Evolutionary conservation across 2,329 filamentous ascomycete genomes (phyloP), one percentile per base, ranked within the genome.

Genomic region (Celoporthe dispersa): DNA sequence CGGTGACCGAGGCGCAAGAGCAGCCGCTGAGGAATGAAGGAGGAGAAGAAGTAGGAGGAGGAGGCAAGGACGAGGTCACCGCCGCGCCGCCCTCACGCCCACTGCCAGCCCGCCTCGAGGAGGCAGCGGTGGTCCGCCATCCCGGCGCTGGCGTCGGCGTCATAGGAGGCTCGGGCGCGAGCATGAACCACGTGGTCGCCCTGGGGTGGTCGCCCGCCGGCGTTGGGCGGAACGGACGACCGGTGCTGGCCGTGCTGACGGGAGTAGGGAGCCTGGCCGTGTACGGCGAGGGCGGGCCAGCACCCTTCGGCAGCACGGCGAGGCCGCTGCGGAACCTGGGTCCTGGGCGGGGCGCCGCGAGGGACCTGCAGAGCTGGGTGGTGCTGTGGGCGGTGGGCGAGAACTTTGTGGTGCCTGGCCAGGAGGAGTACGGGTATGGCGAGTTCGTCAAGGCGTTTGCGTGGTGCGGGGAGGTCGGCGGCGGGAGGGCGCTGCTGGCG

Each of bases 151-250:
- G 86, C 0, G 76, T 74, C 5, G 83, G 83, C 2, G 73, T 80
- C 1, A 81, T 87, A 51, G 84, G 84, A 0, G 82, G 82, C 22
- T 80, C 82, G 2, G 86, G 86, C 4, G 81, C 81, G 62, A 84
- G 84, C 3, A 80, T 89, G 74, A 88, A 86, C 72, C 87, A 89
- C 73, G 82, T 86, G 22, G 81, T 88, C 19, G 78, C 80, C 11
- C 73, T 89, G 28, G 84, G 82, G 63, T 90, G 87, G 87, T 89
- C 87, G n/a, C 87, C 87, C 0, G 78, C 78, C n/a, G 86, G 85
- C 1, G 77, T 90, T n/a, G 87, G 87, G 1, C 81, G 82, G 55
- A 87, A 88, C 74, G 76, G 82, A 9, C 81, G 87, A 1, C 83
- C 87, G 0, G 82, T 88, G 6, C 78, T 90, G 44, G 82, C 80